phyloP scores from a whole-genome alignment of 352 stramenopile genomes.

The Elongisporangium anandrum region DNA sequence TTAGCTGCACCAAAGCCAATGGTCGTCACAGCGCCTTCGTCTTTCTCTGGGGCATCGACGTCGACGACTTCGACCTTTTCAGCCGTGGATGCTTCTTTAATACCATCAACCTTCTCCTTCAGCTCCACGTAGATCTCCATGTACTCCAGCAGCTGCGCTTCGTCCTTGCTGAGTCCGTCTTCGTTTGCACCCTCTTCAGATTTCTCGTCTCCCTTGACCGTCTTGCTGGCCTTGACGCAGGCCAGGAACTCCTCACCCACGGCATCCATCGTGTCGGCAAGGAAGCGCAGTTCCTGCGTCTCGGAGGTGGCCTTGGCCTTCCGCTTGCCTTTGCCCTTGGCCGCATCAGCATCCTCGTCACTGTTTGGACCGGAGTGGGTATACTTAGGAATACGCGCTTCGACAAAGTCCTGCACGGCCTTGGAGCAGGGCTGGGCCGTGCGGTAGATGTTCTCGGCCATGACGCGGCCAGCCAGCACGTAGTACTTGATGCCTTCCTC shows the following conservation, averaged over 20 bases:
- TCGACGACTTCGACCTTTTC: conserved; percentile 24
- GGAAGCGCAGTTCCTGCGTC: conserved; percentile 38
- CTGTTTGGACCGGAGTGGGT: conserved; percentile 2
- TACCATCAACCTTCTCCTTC: conserved; percentile 82
- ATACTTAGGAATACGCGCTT: conserved; percentile 51
- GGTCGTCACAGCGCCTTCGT: conserved; percentile 39
- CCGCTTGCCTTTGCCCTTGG: conserved; percentile 70
- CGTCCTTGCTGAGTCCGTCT: conserved; percentile 22
- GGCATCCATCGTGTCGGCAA: conserved; percentile 39
- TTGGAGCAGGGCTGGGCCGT: conserved; percentile 31
- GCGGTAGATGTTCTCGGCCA: conserved; percentile 78
- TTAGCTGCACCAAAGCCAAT: conserved; percentile 55
- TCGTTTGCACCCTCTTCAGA: conserved; percentile 4
- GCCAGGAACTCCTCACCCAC: conserved; percentile 57
- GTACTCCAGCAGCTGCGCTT: conserved; percentile 67
- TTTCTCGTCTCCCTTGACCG: conserved; percentile 20
- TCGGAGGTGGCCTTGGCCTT: conserved; percentile 25
- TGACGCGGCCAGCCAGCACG: conserved; percentile 72
- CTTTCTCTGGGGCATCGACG: conserved; percentile 6
- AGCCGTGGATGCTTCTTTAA: conserved; percentile 44
- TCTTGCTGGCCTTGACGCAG: conserved; percentile 32
- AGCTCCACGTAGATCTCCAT: conserved; percentile 84
- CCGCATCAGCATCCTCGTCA: conserved; percentile 11
- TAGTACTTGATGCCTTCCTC: conserved; percentile 76
- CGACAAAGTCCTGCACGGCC: conserved; percentile 46